Evolutionary conservation across 108 stramenopile genomes (phyloP).

Genomic region (Fragilaria radians): DNA sequence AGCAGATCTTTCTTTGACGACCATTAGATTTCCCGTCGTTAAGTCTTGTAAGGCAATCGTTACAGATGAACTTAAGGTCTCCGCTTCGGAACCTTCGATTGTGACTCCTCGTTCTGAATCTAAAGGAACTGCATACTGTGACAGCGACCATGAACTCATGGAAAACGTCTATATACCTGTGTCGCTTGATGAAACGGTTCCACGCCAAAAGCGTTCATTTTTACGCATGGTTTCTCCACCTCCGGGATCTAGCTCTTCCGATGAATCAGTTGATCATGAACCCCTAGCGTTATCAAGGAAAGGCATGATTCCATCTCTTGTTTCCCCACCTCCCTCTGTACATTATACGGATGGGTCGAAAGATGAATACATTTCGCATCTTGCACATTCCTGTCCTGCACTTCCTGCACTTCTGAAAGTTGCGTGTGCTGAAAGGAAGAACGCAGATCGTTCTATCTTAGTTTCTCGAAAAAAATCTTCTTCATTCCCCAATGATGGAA

Average conservation of each 20-base stretch:
- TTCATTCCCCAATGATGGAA: too few relatives aligned
- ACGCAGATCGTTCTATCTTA: too few relatives aligned
- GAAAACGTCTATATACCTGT: slow-evolving; percentile 7
- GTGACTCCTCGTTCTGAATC: slow-evolving; percentile 22
- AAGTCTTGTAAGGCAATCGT: too few relatives aligned
- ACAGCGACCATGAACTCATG: slow-evolving; percentile 12
- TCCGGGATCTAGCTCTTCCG: slow-evolving; percentile 1
- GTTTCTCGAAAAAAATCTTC: too few relatives aligned
- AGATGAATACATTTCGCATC: background rate
- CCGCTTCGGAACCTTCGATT: slow-evolving; percentile 14
- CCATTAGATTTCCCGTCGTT: too few relatives aligned
- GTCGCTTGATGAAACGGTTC: slow-evolving; percentile 9
- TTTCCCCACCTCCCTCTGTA: background rate
- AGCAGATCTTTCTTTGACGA: too few relatives aligned
- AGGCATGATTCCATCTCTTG: background rate
- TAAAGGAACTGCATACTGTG: slow-evolving; percentile 13
- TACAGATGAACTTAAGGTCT: too few relatives aligned
- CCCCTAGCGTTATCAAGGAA: slow-evolving; percentile 2
- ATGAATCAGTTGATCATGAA: slow-evolving; percentile 17
- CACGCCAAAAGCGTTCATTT: background rate
- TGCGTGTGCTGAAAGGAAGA: slow-evolving; percentile 13
- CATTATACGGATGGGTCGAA: background rate
- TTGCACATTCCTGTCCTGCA: slow-evolving; percentile 12
- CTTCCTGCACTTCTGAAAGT: slow-evolving; percentile 28
- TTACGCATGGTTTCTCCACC: slow-evolving; percentile 10